Evolutionary conservation across 2,329 filamentous ascomycete genomes (phyloP), one percentile per base, ranked within the genome.

Genomic region (Aspergillus ruber): DNA sequence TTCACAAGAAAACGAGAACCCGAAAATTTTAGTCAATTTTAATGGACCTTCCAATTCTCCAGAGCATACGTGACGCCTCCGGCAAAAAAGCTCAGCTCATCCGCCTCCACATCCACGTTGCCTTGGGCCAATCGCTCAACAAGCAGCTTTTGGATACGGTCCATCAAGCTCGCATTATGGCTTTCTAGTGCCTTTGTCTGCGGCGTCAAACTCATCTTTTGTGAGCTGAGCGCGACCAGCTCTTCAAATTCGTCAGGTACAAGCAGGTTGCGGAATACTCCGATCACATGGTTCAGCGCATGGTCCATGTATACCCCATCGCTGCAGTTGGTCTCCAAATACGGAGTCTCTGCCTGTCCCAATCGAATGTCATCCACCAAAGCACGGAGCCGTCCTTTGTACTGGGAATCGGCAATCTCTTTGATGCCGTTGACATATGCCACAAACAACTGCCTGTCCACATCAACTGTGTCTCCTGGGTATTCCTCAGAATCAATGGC

Each of bases 351-450:
- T 6, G 53, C 47, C n/a, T 57, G 60, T 10, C 67, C 67, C 17
- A 56, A 49, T 45, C 58, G 60, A 46, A 69, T 63, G 39, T 66
- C 64, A 42, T 63, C 59, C 3, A 62, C 64, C 48, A 61, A 66
- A 17, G 56, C 54, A 41, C 59, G 62, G 35, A 72, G 57, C 33
- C 62, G 62, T 2, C 55, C 46, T 45, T 61, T 63, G 50, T 70
- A 71, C 40, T 61, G 56, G n/a, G 56, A 51, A 23, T 63, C 57
- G 13, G 59, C 50, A 32, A 68, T 61, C 2, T 63, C 68, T 29
- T 65, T 64, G n/a, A 72, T 66, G 13, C 68, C 69, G 43, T 71
- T 71, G 55, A 72, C 67, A 52, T 69, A 70, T 9, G 68, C 69
- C 20, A 63, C 54, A 44, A 72, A 70, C 5, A 70, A 55, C 23